A percentile compares a stretch with the other conserved stretches of the same genome.
Conservation (phyloP, 495 filamentous ascomycete genomes). For the Friedmanniomyces simplex region DNA sequence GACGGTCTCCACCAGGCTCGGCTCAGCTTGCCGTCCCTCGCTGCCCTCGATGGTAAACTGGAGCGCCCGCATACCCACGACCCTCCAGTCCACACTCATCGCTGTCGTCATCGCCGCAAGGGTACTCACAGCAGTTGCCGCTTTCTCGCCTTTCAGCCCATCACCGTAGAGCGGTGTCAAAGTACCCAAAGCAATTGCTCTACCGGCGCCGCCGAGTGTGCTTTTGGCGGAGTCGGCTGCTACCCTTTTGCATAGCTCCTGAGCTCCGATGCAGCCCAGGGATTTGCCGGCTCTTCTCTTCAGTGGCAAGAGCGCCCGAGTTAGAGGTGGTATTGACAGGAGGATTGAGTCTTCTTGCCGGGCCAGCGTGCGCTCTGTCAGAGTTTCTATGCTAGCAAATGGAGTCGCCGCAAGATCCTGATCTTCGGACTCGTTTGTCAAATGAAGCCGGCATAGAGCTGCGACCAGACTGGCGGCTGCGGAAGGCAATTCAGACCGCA, state of each 20-base stretch:
- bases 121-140: background rate
- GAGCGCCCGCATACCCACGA: slow-evolving; percentile 9
- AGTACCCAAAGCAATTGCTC: slow-evolving; percentile 15
- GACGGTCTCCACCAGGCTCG: slow-evolving; percentile 15
- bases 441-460: slow-evolving; percentile 3
- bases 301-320: background rate
- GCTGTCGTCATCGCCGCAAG: background rate
- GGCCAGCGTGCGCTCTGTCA: slow-evolving; percentile 7
- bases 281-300: background rate
- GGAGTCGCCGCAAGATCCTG: background rate
- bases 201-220: slow-evolving; percentile 8
- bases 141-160: slow-evolving; percentile 8
- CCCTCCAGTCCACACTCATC: slow-evolving; percentile 16
- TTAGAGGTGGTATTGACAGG: background rate
- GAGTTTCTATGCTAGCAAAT: slow-evolving; percentile 1
- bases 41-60: background rate
- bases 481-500: slow-evolving; percentile 12
- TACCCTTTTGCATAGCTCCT: slow-evolving; percentile 4
- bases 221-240: slow-evolving; percentile 8
- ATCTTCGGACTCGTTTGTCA: background rate
- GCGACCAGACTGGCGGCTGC: slow-evolving; percentile 2
- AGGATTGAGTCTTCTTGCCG: slow-evolving; percentile 11
- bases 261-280: slow-evolving; percentile 4
- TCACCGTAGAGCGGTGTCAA: slow-evolving; percentile 1
- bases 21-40: background rate